Evolutionary conservation across 768 basidiomycete genomes (phyloP), one percentile per base, ranked within the genome.

Genomic region (Leucocoprinus leucothites): DNA sequence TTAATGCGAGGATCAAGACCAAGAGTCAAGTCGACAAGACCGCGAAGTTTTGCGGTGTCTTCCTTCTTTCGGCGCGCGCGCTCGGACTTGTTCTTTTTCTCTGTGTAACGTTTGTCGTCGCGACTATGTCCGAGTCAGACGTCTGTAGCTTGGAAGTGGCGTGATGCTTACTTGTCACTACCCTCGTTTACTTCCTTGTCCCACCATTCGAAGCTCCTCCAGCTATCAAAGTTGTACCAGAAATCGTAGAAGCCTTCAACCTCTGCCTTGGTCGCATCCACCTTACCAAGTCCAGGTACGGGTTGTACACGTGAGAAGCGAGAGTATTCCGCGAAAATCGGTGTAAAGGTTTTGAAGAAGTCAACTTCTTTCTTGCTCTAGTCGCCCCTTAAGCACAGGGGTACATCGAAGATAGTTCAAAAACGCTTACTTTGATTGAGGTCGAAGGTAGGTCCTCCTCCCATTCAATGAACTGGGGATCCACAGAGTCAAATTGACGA

Each of bases 161-260:
- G 50, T 19, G 52, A 9, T 1, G 77, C 86, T 60, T 50, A 94
- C 93, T 81, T 91, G 69, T 98, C 96, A 59, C 90, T 92, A 9
- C 96, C 96, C 73, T 99, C 96, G 69, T 98, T 96, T 55, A 93
- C 89, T 70, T 99, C 96, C 79, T 99, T 98, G 76, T 99, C 96
- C 61, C 89, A 76, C 79, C 94, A 98, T 73, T 99, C 96, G 68
- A 98, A 99, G 69, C 87, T 91, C 64, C 96, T 79, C 96, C 96
- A 99, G 61, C 89, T 91, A 71, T 98, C 96, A 72, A 99, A 96
- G 80, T 95, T 96, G 80, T 99, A 98, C 94, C 94, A 99, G 72
- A 96, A 97, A 71, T 98, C 90, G 77, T 99, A 99, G 79, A 99
- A 98, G 5, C 74, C 79, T 69, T 96, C 91, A 51, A 98, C 95